Evolutionary conservation across 768 basidiomycete genomes (phyloP), one percentile per base, ranked within the genome.

Genomic region (Tylopilus plumbeoviolaceoides): DNA sequence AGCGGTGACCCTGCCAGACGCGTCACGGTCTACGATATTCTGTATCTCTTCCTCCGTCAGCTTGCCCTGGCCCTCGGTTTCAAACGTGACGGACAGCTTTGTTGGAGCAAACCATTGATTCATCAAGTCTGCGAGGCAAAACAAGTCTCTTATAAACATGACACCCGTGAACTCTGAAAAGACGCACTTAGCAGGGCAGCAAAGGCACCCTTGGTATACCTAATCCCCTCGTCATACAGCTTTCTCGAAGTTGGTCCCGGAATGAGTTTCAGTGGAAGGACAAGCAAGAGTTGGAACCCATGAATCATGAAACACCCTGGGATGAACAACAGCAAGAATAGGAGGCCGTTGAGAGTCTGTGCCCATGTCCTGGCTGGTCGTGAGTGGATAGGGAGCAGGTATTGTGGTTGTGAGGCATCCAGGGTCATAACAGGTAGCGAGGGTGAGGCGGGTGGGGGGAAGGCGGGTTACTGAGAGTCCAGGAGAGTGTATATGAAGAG

Each of bases 31-130:
- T 14, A 86, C 78, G 18, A 89, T 70, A 9, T 67, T 63, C 25
- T 80, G 75, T 21, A 89, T 74, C 30, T 90, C 82, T 53, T 82
- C 76, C 21, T 72, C 65, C 10, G 80, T 78, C 63, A 91, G 78
- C 36, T 75, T 74, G 18, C 89, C 89, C 53, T 75, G 75, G 7
- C 87, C 87, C 50, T 85, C 70, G 1, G 74, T 80, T 62, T 92
- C 88, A 48, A 90, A 87, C 0, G 90, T 88, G 49, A 95, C 67
- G 27, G 78, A 72, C 39, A 95, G 59, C 39, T 74, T 79, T 0
- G 89, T 89, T 0, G 90, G 91, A 3, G 88, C 88, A 55, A 94
- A 94, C 78, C 81, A 84, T 61, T 90, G 84, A 59, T 81, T 84
- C 76, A 89, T 84, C 39, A 91, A 66, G 61, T 94, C 88, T 92